Base-by-base conservation (phyloP, 176 grass and related monocot species). In the Rhynchospora breviuscula region DNA sequence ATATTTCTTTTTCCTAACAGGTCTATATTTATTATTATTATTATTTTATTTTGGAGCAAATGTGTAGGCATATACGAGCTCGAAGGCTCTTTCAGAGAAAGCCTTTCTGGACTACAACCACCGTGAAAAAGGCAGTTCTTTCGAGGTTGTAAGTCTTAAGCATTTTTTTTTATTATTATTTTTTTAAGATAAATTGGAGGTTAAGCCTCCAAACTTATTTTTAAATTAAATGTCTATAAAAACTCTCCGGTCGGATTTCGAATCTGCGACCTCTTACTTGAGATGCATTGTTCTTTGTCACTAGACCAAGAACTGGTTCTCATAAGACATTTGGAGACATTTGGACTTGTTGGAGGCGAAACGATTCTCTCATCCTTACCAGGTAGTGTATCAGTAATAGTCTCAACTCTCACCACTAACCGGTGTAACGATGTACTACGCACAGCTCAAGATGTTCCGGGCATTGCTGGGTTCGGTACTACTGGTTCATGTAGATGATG, bases 401-500 rank as follows among this genome's bases (percentile, higher is more conserved):
- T 91, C 29, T 21, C 91, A 10, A 85, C 91, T 91, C 29, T 21
- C 91, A 10, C 87, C 91, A 56, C 58, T 97, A 53, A 93, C 89
- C 14, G 85, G 94, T 58, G 0, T 35, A 15, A 59, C 31, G 23
- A 0, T 23, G 0, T 0, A 0, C 56, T 85, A 83, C 77, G 86
- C 79, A 59, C 10, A 26, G 22, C 68, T 97, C 0, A 79, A 81
- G 44, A 85, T 93, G 60, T 0, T 97, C 18, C 94, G 93, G 83
- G 85, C 85, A 10, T 40, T 97, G 80, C 14, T 89, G 21, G 94
- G 94, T 8, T 93, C 83, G 19, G 83, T 97, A 83, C 91, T 89
- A 8, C 31, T 93, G 62, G 85, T 58, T 56, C 91, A 97, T 84
- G n/a, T 97, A 10, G 94, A 93, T 0, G 94, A 97, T 74, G 46